These are phyloP conservation scores for Trichoderma citrinoviride DNA, from an alignment of 2,329 filamentous ascomycete genomes.

Conservation along the genomic window DNA sequence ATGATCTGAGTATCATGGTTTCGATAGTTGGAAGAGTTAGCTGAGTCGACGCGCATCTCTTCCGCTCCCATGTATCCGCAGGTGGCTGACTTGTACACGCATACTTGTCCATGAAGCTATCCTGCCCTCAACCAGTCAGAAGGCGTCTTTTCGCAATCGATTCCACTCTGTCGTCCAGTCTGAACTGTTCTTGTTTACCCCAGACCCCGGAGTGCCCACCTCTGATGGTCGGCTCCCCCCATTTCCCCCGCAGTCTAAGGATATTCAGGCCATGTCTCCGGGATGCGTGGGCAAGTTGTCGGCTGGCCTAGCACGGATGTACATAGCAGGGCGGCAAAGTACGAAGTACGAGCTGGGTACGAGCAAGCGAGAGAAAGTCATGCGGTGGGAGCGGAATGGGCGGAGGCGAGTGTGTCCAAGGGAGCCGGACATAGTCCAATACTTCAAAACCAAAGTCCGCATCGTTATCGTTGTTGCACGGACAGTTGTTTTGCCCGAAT, in stretches of 20 bases:
- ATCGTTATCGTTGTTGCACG: not conserved
- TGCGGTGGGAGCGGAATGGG: not conserved
- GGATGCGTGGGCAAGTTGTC: not conserved
- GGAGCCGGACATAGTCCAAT: too few species aligned
- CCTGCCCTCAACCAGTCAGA: not conserved
- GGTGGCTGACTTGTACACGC: conserved; percentile 6
- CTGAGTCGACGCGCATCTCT: conserved; percentile 5
- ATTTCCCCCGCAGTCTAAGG: conserved; percentile 15
- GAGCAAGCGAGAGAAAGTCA: not conserved
- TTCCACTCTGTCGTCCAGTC: not conserved
- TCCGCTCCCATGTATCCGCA: not conserved
- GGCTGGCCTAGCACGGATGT: not conserved
- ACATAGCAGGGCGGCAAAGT: not conserved
- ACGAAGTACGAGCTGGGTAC: not conserved
- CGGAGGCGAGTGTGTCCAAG: not conserved
- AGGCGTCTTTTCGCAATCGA: not conserved
- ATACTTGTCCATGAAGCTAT: not conserved
- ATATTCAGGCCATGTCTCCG: conserved; percentile 8
- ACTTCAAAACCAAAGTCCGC: conserved; percentile 16
- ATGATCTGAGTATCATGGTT: not conserved
- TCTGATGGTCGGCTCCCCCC: not conserved
- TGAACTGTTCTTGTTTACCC: not conserved
- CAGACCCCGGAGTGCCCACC: not conserved
- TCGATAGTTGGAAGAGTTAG: conserved; percentile 14
- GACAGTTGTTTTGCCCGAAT: not conserved